Evolutionary conservation across 2,329 filamentous ascomycete species (phyloP), one percentile per base, ranked within the genome.

Genomic region (Aspergillus oerlinghausenensis): DNA sequence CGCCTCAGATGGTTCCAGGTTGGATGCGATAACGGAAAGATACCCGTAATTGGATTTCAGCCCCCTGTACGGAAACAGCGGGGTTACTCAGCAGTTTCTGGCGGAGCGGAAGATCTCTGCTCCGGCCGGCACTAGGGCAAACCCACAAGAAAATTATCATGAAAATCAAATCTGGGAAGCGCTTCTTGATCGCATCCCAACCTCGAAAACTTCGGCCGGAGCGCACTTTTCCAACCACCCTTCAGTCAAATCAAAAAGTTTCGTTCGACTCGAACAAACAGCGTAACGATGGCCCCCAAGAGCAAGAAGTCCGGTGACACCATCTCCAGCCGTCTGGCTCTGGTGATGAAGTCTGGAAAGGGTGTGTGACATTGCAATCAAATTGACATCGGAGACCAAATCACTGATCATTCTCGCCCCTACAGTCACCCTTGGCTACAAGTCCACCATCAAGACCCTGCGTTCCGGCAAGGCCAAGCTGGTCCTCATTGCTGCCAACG

Each of bases 381-480:
- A 23, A 43, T 47, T 11, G 32, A 35, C 11, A 25, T 29, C 1
- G 9, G 26, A n/a, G 28, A 54, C 28, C 21, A 17, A 11, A 26
- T 43, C 48, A 43, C 60, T 62, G 60, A 63, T 45, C 8, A 17
- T 42, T 45, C 49, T 49, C 19, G n/a, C 19, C 4, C 49, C 3
- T 45, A 10, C 54, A 84, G 91, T 96, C 83, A 92, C 86, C 65
- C 85, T 96, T 66, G 92, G 92, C 73, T 93, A 93, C 85, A 92
- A 93, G 82, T 89, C 86, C 63, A 93, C 84, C 75, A 84, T 94
- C 75, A 96, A 97, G 89, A 83, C 84, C 69, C 89, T 97, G 70
- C 90, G 93, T 74, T 89, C 87, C 69, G 92, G 93, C 80, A 97
- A 97, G 88, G 94, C 94, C 79, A 97, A 97, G 89, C 87, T 97